Base-by-base conservation (phyloP, 192 early-diverging fungal genomes). In the Umbelopsis vinacea region DNA sequence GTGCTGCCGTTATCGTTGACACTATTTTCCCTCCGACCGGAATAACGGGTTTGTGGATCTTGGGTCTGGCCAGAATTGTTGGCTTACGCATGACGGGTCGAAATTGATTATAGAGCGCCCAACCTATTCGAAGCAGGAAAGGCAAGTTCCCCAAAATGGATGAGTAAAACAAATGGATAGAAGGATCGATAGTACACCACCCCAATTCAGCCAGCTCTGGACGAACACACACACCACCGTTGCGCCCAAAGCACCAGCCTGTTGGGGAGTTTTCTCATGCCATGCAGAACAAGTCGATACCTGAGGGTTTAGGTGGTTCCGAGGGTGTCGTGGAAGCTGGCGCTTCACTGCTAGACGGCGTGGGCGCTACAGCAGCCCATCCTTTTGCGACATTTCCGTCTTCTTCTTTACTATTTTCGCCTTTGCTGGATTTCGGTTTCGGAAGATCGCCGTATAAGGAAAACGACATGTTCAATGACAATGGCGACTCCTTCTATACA, bases 41-140 rank as follows among this genome's bases (percentile, higher is more conserved):
- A 45, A 76, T 74, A 1, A 74, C 67, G n/a, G 76, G 71, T 52
- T 70, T 69, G 17, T 71, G 52, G 10, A 84, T 71, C 54, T 81
- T 85, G 33, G 85, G 83, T 33, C 85, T 86, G 37, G 84, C 81
- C 55, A 81, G 84, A 6, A 80, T 69, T 9, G 76, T 70, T 15
- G 83, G 80, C 66, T 85, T 85, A 52, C 87, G 79, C 38, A 76
- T 71, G 21, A 77, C 72, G 3, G 79, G 79, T 71, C 75, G 63
- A 68, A 81, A 81, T 10, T 74, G 72, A 57, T 70, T 70, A 47
- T 71, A 69, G 38, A 66, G 52, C 0, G 79, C 70, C 79, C 79
- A 81, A n/a, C 79, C 79, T 71, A 26, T n/a, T 48, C 33, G 38
- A n/a, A 6, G 6, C 38, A 19, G 15, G 67, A 43, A 57, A 11